Percentiles rank a stretch among this genome's conserved stretches.
phyloP scores from a whole-genome alignment of 768 basidiomycete genomes.

The Rhodotorula kratochvilovae region DNA sequence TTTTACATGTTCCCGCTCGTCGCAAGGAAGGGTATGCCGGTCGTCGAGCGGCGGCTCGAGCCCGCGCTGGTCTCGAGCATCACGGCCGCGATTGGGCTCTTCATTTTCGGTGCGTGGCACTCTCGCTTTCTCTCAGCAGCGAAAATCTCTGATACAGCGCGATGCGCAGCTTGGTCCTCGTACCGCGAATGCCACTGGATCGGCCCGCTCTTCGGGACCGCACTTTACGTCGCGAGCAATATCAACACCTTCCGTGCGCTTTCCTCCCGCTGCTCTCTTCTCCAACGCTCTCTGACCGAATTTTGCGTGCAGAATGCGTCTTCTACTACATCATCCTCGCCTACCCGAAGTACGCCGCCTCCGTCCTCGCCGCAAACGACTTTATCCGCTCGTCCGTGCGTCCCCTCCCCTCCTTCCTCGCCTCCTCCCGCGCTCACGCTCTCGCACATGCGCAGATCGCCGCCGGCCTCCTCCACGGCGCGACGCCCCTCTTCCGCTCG shows the following conservation, averaged over 20 bases:
- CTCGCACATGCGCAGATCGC: background rate
- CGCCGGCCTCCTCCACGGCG: constrained; percentile 19
- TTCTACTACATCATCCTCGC: constrained; percentile 25
- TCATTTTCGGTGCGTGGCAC: constrained; percentile 23
- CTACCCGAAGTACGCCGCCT: constrained; percentile 30
- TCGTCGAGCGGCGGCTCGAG: constrained; percentile 3
- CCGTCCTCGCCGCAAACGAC: constrained; percentile 31
- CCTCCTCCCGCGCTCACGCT: background rate
- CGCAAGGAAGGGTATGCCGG: background rate
- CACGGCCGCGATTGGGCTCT: constrained; percentile 9
- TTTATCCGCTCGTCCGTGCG: constrained; percentile 15
- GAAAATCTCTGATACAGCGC: background rate
- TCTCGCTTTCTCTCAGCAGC: too few species aligned
- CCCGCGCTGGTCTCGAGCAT: constrained; percentile 11
- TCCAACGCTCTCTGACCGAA: too few species aligned
- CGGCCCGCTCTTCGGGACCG: constrained; percentile 13
- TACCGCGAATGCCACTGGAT: constrained; percentile 20
- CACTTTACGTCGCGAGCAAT: constrained; percentile 13
- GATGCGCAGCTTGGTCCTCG: constrained; percentile 1
- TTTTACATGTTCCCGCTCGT: background rate
- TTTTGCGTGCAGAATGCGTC: too few species aligned
- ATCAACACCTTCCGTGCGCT: constrained; percentile 10
- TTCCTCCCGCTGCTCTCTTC: too few species aligned
- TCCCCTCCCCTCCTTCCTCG: background rate
- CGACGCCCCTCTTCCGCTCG: constrained; percentile 18